Percentiles rank a stretch among this genome's conserved stretches.
phyloP scores from a whole-genome alignment of 1,139 yeast species.

The Candida sp. region DNA sequence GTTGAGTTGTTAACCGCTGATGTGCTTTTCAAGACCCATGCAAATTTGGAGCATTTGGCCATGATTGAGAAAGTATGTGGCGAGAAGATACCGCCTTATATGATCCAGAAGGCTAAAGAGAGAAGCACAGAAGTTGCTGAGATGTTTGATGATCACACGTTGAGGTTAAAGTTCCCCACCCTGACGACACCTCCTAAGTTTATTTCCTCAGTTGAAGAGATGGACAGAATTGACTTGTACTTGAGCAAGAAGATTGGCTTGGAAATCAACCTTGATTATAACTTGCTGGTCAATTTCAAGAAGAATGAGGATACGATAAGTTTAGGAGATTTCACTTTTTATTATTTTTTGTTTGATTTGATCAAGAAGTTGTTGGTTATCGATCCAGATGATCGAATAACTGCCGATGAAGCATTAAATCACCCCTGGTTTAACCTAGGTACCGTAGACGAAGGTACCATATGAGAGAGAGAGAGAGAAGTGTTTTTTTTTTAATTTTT shows the following conservation, averaged over 20 bases:
- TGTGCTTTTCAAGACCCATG: conserved; percentile 94
- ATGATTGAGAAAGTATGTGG: conserved; percentile 87
- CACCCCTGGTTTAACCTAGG: conserved; percentile 84
- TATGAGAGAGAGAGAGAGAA: background rate
- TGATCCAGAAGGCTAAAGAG: conserved; percentile 39
- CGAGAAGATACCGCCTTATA: conserved; percentile 37
- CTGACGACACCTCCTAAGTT: conserved; percentile 49
- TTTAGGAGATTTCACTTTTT: conserved; percentile 65
- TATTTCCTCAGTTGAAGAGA: conserved; percentile 53
- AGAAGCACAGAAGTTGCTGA: conserved; percentile 49
- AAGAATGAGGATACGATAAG: conserved; percentile 43
- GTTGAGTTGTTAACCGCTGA: conserved; percentile 96
- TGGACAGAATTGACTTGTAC: conserved; percentile 55
- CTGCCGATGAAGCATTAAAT: conserved; percentile 70
- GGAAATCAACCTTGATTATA: conserved; percentile 43
- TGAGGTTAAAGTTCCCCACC: conserved; percentile 39
- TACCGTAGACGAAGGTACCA: conserved; percentile 73
- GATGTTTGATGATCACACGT: conserved; percentile 19
- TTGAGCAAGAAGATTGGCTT: conserved; percentile 44
- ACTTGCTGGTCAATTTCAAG: conserved; percentile 45
- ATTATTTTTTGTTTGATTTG: conserved; percentile 78
- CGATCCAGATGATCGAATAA: conserved; percentile 65
- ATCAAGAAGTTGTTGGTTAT: conserved; percentile 62
- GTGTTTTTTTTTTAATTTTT: background rate
- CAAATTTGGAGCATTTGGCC: conserved; percentile 91